Evolutionary conservation across 352 stramenopile species (phyloP).

Genomic region (Chrysophaeum taylorii): DNA sequence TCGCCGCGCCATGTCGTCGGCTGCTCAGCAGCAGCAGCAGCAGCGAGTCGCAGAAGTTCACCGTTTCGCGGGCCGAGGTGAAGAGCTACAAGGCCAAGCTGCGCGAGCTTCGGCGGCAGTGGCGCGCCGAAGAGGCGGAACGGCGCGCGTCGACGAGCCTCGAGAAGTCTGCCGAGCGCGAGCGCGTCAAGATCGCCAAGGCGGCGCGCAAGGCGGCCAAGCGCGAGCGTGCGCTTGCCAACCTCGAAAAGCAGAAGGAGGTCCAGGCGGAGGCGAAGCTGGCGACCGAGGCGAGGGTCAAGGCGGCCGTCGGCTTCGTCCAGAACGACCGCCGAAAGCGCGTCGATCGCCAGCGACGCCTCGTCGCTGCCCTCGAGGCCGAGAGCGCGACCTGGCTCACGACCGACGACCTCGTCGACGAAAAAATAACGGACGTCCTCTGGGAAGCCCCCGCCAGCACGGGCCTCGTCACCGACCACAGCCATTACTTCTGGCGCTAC

Average conservation of each 20-base stretch:
- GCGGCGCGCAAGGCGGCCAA: not conserved
- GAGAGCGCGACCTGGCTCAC: not conserved
- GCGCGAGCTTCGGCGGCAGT: not conserved
- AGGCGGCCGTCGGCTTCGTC: not conserved
- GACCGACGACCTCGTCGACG: not conserved
- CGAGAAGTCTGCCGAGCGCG: not conserved
- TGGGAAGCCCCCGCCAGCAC: not conserved
- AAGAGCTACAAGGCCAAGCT: not conserved
- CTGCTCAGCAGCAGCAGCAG: too few relatives aligned
- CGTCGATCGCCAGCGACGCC: not conserved
- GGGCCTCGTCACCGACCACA: not conserved
- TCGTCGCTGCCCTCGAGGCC: constrained; percentile 1
- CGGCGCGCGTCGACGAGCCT: not conserved
- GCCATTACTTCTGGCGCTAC: not conserved
- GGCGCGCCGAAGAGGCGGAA: not conserved
- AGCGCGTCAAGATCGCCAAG: not conserved
- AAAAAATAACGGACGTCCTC: not conserved
- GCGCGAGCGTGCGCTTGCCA: not conserved
- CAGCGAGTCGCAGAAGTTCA: too few relatives aligned
- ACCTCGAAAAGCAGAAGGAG: not conserved
- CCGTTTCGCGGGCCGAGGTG: too few relatives aligned
- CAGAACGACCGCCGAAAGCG: not conserved
- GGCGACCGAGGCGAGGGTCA: not conserved
- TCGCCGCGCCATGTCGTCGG: too few relatives aligned
- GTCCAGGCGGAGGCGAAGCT: not conserved